Conservation (phyloP, 768 basidiomycete species). For the Leccinum incarnatum region DNA sequence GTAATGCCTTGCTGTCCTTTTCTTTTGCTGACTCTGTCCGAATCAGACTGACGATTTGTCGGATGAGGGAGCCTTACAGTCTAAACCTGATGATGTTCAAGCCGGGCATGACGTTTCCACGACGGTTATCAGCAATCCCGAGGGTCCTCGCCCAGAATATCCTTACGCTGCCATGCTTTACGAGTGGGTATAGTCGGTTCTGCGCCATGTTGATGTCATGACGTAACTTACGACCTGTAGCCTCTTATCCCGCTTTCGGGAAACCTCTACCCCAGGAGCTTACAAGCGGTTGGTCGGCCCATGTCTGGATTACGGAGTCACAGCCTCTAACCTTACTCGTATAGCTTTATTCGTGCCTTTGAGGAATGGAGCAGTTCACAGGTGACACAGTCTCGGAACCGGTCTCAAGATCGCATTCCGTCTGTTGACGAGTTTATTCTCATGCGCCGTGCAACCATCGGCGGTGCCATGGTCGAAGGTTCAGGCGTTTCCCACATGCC, state of each 20-base stretch:
- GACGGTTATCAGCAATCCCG: conserved; percentile 27
- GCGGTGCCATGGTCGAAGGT: conserved; percentile 40
- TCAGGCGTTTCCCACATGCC: background rate
- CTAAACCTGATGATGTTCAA: conserved; percentile 34
- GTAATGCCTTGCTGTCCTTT: background rate
- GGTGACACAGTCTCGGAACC: conserved; percentile 34
- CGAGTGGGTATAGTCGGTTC: conserved; percentile 28
- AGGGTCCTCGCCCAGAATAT: conserved; percentile 29
- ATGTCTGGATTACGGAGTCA: background rate
- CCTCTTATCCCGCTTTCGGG: conserved; percentile 33
- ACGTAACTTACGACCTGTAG: conserved; percentile 19
- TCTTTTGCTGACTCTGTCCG: conserved; percentile 4
- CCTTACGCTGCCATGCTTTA: conserved; percentile 40
- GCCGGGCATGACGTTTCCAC: conserved; percentile 34
- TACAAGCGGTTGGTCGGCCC: conserved; percentile 28
- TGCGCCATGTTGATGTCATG: conserved; percentile 2
- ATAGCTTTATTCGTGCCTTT: conserved; percentile 36
- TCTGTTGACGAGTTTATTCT: conserved; percentile 39
- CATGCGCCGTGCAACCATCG: conserved; percentile 38
- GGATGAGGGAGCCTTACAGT: conserved; percentile 35
- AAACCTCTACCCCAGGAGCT: conserved; percentile 36
- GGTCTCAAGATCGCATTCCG: conserved; percentile 36
- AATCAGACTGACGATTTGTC: conserved; percentile 36
- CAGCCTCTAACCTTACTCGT: background rate
- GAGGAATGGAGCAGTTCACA: conserved; percentile 36